Evolutionary conservation across 2,329 filamentous ascomycete species (phyloP), one percentile per base, ranked within the genome.

Genomic region (Fusarium acutatum): DNA sequence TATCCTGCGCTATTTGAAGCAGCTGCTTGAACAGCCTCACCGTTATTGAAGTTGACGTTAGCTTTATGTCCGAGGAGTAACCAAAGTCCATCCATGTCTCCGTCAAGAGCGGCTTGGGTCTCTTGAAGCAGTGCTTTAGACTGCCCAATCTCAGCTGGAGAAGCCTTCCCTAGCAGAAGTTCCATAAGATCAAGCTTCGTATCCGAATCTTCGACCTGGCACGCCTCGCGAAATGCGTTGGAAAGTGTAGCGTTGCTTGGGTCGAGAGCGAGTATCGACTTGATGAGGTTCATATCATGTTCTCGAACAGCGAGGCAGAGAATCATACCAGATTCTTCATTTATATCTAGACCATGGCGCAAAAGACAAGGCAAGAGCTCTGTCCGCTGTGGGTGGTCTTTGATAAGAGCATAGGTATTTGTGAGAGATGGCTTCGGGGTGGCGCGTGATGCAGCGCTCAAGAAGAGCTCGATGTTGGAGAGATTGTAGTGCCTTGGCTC

Each of bases 111-210:
- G 1, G 14, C 14, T 28, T 60, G n/a, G 1, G 60, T 66, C 26
- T 70, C 66, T 30, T 30, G 24, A 4, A 65, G 7, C 13, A 71
- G 61, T 24, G 44, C 43, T 3, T 26, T 34, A 1, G 68, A 71
- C 22, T 71, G 68, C 6, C 68, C 68, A 9, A 71, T 70, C 26
- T 70, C 61, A 1, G 38, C 49, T 9, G 60, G 34, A 15, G 32
- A 28, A 9, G 56, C 44, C 10, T 43, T 52, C 1, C 44, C 22
- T 1, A 71, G 26, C 0, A 71, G 49, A 0, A 30, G 32, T 22
- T 26, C 24, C 53, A 66, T 47, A 11, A 71, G n/a, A 17, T 70
- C 43, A 9, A 60, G 28, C 15, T 66, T 58, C 3, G 58, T 28
- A 3, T 32, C 24, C 1, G 22, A 5, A 4, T 14, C 18, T 0